Conservation (phyloP, 2,329 filamentous ascomycete genomes). For the Aspergillus ochraceoroseus region DNA sequence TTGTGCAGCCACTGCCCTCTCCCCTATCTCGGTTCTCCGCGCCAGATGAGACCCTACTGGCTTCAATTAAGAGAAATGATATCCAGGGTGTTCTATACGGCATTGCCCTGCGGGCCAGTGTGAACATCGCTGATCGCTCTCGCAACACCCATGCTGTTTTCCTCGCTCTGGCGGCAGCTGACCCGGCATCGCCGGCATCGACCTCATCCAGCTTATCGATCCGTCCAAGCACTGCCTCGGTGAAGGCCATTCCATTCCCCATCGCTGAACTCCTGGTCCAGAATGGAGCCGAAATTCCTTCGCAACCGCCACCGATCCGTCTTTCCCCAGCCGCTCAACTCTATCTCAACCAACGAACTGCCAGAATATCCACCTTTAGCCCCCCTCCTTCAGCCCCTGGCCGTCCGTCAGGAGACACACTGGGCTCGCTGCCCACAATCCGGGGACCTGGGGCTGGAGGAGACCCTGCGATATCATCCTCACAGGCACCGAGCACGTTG, state of each 20-base stretch:
- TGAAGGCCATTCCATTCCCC: constrained; percentile 64
- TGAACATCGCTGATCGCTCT: constrained; percentile 79
- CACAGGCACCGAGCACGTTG: constrained; percentile 29
- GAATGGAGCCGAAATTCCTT: constrained; percentile 85
- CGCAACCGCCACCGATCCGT: constrained; percentile 70
- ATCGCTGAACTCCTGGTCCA: constrained; percentile 87
- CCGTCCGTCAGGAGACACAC: constrained; percentile 50
- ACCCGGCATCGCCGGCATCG: constrained; percentile 69
- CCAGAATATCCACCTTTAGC: constrained; percentile 29
- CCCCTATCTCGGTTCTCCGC: constrained; percentile 71
- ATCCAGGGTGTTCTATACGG: constrained; percentile 90
- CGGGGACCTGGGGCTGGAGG: constrained; percentile 27
- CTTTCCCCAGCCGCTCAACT: constrained; percentile 72
- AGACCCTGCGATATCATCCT: constrained; percentile 25
- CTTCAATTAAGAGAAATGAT: constrained; percentile 93
- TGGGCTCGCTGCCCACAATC: constrained; percentile 58
- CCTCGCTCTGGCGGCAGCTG: constrained; percentile 84
- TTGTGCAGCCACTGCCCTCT: constrained; percentile 67
- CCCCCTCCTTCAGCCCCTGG: constrained; percentile 36
- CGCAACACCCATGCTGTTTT: constrained; percentile 85
- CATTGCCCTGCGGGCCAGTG: constrained; percentile 77
- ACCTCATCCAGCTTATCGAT: constrained; percentile 35
- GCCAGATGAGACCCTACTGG: constrained; percentile 81
- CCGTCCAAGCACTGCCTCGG: constrained; percentile 34
- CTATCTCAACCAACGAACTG: constrained; percentile 74